Base-by-base conservation (phyloP, 768 basidiomycete genomes). In the Chalciporus chontae region DNA sequence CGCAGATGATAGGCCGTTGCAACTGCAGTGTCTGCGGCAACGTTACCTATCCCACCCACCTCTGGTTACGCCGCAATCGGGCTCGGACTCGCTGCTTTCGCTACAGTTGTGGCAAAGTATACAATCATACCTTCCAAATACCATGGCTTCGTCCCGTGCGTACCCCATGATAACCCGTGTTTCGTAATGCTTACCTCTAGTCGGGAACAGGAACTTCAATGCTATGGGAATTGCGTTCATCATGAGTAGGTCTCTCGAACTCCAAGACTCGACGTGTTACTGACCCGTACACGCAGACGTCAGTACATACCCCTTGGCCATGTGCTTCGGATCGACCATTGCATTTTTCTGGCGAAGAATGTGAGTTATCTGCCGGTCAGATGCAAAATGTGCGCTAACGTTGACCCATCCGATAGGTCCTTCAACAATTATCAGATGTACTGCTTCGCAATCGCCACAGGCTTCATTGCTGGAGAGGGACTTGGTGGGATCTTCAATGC, bases 41-140 rank as follows among this genome's bases (percentile, higher is more conserved):
- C 55, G 56, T 40, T 62, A 53, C 62, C 71, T 51, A 73, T 83
- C 47, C 79, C 81, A 21, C 51, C 71, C 3, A 76, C 76, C 1
- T 81, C 80, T 10, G 81, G 81, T 9, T 78, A 77, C 56, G 77
- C 79, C 5, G 79, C 83, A 34, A 80, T 84, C 54, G 80, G 55
- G 39, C 70, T 83, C 4, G 73, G 72, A 7, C 63, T 82, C 43
- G 58, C 70, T 49, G 73, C 76, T 27, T 68, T 74, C 31, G 10
- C 75, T 27, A 71, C 71, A 5, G 71, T 82, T 27, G 43, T 78
- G n/a, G 62, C 71, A 24, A 79, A 76, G 57, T 50, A 60, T 13
- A 53, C 48, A 13, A 31, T 56, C 37, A 54, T 63, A n/a, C 64
- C 61, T 13, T 52, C 61, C 0, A 63, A 52, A 45, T 56, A 65